phyloP scores from a whole-genome alignment of 2,329 filamentous ascomycete species.

The Aspergillus proliferans region DNA sequence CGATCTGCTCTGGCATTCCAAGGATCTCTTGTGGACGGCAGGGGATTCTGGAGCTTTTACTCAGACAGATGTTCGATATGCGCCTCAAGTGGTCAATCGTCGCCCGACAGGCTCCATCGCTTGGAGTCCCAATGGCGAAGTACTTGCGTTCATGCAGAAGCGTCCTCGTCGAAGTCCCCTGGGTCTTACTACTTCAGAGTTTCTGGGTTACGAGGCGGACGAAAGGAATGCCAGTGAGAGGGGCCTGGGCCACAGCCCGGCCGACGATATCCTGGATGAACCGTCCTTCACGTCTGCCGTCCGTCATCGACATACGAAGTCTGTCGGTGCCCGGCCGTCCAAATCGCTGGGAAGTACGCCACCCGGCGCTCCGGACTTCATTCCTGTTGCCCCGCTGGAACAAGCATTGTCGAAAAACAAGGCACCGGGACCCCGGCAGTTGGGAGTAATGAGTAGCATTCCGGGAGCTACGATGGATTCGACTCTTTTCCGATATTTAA shows the following conservation, averaged over 20 bases:
- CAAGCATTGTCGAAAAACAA: conserved; percentile 42
- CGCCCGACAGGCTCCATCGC: conserved; percentile 52
- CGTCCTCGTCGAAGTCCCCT: conserved; percentile 40
- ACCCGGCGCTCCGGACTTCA: conserved; percentile 41
- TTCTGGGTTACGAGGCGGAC: conserved; percentile 37
- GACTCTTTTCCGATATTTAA: conserved; percentile 38
- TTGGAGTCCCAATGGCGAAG: conserved; percentile 53
- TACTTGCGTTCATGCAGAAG: conserved; percentile 50
- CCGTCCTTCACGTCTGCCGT: conserved; percentile 46
- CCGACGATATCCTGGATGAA: conserved; percentile 54
- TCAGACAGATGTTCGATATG: conserved; percentile 57
- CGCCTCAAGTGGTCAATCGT: conserved; percentile 53
- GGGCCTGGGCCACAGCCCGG: conserved; percentile 45
- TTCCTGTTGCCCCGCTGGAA: conserved; percentile 47
- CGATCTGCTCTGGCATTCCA: conserved; percentile 59
- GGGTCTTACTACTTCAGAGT: conserved; percentile 35
- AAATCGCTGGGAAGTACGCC: conserved; percentile 52
- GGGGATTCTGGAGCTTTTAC: conserved; percentile 56
- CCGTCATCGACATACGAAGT: conserved; percentile 43
- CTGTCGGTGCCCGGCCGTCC: conserved; percentile 41
- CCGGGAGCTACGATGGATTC: conserved; percentile 41
- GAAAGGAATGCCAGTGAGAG: conserved; percentile 43
- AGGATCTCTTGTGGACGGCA: conserved; percentile 60
- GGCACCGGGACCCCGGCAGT: conserved; percentile 38
- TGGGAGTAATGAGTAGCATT: conserved; percentile 45